Evolutionary conservation across 169 alveolate genomes (phyloP).

Genomic region (Plasmodium gonderi): DNA sequence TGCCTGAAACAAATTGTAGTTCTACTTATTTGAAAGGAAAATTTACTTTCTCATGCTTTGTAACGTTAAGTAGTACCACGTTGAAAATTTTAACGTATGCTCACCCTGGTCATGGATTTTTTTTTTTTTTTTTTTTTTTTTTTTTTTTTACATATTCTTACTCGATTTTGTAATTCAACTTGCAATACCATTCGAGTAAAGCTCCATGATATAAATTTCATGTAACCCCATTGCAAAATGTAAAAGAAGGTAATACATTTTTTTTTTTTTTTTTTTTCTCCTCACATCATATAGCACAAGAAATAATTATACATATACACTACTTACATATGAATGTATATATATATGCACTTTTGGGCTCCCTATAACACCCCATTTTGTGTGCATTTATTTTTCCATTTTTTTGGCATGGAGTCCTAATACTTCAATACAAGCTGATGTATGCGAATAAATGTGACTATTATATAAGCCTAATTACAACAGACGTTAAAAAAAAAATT

Average conservation of each 20-base stretch:
- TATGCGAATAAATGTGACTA: not conserved
- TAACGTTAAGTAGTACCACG: not conserved
- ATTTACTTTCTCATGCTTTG: not conserved
- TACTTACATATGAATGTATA: not conserved
- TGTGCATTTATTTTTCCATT: not conserved
- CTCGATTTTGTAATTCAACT: no score
- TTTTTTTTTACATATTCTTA: no score
- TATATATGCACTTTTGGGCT: not conserved
- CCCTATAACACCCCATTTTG: constrained; percentile 9
- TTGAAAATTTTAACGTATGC: not conserved
- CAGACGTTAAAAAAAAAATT: not conserved
- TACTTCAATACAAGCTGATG: not conserved
- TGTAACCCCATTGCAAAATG: no score
- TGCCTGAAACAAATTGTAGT: not conserved
- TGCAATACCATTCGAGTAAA: no score
- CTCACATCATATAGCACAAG: no score
- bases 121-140: not conserved
- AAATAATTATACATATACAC: not conserved
- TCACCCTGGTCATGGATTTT: no score
- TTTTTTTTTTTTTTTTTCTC: not conserved
- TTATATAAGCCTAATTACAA: not conserved
- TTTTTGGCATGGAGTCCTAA: no score
- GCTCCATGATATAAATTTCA: no score
- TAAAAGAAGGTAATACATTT: no score
- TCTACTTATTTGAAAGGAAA: not conserved